phyloP scores from a whole-genome alignment of 2,329 filamentous ascomycete species.

The Cercospora brassicicola region DNA sequence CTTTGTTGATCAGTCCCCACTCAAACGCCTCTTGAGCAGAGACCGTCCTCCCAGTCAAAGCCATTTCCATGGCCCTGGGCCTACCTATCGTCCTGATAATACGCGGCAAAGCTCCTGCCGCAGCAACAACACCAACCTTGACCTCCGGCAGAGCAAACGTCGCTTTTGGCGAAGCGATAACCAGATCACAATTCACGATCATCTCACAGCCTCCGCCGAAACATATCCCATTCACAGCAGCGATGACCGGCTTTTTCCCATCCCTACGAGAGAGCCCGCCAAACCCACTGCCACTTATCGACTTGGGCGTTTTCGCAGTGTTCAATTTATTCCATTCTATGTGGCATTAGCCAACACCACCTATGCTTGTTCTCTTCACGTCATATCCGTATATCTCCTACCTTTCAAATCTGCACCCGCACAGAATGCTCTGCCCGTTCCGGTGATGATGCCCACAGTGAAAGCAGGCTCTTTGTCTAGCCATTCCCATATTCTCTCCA shows the following conservation, averaged over 20 bases:
- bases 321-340: constrained; percentile 40
- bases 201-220: constrained; percentile 78
- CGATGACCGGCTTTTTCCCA: constrained; percentile 73
- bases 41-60: constrained; percentile 57
- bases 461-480: constrained; percentile 38
- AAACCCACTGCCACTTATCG: constrained; percentile 54
- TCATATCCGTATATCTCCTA: constrained; percentile 16
- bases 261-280: constrained; percentile 65
- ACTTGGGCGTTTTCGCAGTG: constrained; percentile 26
- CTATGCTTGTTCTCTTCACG: not conserved
- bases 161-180: constrained; percentile 61
- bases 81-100: constrained; percentile 65
- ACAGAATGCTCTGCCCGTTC: constrained; percentile 40
- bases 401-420: constrained; percentile 42
- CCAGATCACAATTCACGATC: constrained; percentile 68
- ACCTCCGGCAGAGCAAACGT: constrained; percentile 71
- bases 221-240: constrained; percentile 73
- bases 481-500: constrained; percentile 38
- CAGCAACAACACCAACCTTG: constrained; percentile 67
- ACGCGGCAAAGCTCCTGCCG: constrained; percentile 69
- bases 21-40: constrained; percentile 58
- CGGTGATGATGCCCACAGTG: constrained; percentile 39
- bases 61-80: constrained; percentile 71
- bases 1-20: constrained; percentile 71
- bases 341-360: not conserved